phyloP scores from a whole-genome alignment of 106 monocot genomes.

The Dioscorea zingiberensis region DNA sequence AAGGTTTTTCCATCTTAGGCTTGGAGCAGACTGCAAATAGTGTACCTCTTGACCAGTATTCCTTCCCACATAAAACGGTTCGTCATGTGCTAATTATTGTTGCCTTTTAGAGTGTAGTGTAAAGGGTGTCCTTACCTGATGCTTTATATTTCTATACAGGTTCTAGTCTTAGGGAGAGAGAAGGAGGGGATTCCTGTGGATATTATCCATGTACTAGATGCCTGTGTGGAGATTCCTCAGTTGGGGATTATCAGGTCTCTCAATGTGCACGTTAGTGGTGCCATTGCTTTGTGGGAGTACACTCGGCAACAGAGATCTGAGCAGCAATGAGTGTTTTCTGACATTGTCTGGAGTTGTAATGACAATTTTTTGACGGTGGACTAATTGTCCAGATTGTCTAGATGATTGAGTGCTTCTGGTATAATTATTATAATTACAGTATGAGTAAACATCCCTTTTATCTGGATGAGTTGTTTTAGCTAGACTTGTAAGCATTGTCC shows the following conservation, averaged over 20 bases:
- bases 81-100: slow-evolving; percentile 4
- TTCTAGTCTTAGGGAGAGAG: slow-evolving; percentile 74
- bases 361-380: too few relatives aligned
- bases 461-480: too few relatives aligned
- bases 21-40: slow-evolving; percentile 93
- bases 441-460: too few relatives aligned
- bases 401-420: too few relatives aligned
- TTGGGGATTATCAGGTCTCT: slow-evolving; percentile 79
- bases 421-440: too few relatives aligned
- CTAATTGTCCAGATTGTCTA: too few relatives aligned
- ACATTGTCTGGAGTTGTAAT: too few relatives aligned
- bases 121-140: background rate
- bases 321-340: slow-evolving; percentile 5
- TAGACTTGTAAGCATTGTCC: too few relatives aligned
- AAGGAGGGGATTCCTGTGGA: slow-evolving; percentile 96
- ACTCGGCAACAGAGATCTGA: slow-evolving; percentile 64
- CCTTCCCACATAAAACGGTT: slow-evolving; percentile 78
- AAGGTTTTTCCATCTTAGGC: slow-evolving; percentile 82
- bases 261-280: slow-evolving; percentile 97
- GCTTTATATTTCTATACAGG: slow-evolving; percentile 24
- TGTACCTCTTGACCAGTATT: slow-evolving; percentile 54
- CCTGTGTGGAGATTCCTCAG: slow-evolving; percentile 88
- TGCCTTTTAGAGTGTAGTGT: background rate
- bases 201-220: slow-evolving; percentile 78
- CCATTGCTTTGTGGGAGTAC: slow-evolving; percentile 93